Evolutionary conservation across 2,329 filamentous ascomycete species (phyloP), one percentile per base, ranked within the genome.

Genomic region (Pestalotiopsis sp.): DNA sequence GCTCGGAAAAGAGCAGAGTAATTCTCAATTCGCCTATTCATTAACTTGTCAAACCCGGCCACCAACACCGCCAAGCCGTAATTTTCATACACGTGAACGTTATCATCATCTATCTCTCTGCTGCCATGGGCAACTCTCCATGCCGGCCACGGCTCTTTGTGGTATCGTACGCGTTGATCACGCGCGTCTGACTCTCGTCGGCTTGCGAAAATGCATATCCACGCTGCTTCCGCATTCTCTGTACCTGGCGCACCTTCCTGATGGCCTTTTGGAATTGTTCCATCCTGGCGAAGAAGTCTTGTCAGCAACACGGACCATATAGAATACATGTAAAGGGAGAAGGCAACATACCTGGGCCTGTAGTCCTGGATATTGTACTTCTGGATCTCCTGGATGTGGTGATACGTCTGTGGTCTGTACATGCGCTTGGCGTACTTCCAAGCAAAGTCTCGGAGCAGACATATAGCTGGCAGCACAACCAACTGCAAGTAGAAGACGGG

Each of bases 351-450:
- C 93, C 96, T 91, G 71, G 96, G 96, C 78, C 96, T 88, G 82
- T 99, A 99, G 83, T 99, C 96, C 83, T 99, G 96, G 70, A 99
- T 97, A 76, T 99, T 99, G 84, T 98, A 99, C 83, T 99, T 99
- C 81, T 99, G 96, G 75, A 99, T 99, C 84, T 99, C 96, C 82
- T 99, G 96, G 72, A 99, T 96, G 80, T 99, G 96, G 76, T 99
- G 96, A 78, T 99, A 99, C 58, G 94, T 91, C 82, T 98, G 93
- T 25, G 96, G 96, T 74, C 91, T 92, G 83, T 98, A 99, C 94
- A 99, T 98, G 73, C 96, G 89, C 86, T 97, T 98, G 71, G 90
- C 91, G 75, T 98, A 99, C 85, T 99, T 99, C 95, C 95, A 99
- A 3, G 92, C 90, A 81, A 97, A 93, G 79, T 99, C 96, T 76